Evolutionary conservation across 345 rosid species (phyloP).

Genomic region (Rubroshorea leprosula): DNA sequence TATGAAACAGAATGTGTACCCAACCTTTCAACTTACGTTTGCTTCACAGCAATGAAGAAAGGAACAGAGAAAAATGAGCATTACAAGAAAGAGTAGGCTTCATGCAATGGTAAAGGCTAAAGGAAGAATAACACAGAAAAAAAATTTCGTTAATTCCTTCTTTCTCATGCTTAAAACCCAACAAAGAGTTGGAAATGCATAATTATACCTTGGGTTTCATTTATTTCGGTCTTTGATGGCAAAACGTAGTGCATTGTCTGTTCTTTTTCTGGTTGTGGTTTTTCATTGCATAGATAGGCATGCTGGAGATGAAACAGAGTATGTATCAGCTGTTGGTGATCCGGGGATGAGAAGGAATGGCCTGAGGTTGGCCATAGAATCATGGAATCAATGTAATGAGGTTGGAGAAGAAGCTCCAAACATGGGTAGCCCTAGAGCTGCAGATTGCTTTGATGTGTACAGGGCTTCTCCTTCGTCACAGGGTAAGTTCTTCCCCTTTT

Average conservation of each 20-base stretch:
- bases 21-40: slow-evolving; percentile 4
- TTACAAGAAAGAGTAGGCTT: slow-evolving; percentile 18
- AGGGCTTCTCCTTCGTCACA: slow-evolving; percentile 17
- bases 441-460: slow-evolving; percentile 68
- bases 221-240: slow-evolving; percentile 22
- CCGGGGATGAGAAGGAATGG: slow-evolving; percentile 52
- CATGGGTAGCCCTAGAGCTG: slow-evolving; percentile 74
- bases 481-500: slow-evolving; percentile 9
- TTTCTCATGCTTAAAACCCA: not conserved
- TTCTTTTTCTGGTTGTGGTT: slow-evolving; percentile 8
- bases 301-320: slow-evolving; percentile 18
- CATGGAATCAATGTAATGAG: slow-evolving; percentile 74
- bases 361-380: slow-evolving; percentile 51
- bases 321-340: slow-evolving; percentile 36
- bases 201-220: slow-evolving; percentile 1
- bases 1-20: slow-evolving; percentile 25
- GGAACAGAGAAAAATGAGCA: not conserved
- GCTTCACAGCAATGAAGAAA: slow-evolving; percentile 4
- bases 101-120: slow-evolving; percentile 6
- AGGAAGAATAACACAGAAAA: not conserved
- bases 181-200: not conserved
- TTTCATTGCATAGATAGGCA: slow-evolving; percentile 2
- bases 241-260: not conserved
- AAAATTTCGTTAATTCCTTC: not conserved
- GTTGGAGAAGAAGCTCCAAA: slow-evolving; percentile 52